A percentile compares a stretch with the other conserved stretches of the same genome.
Conservation (phyloP, 2,329 filamentous ascomycete species). For the Drechmeria coniospora region DNA sequence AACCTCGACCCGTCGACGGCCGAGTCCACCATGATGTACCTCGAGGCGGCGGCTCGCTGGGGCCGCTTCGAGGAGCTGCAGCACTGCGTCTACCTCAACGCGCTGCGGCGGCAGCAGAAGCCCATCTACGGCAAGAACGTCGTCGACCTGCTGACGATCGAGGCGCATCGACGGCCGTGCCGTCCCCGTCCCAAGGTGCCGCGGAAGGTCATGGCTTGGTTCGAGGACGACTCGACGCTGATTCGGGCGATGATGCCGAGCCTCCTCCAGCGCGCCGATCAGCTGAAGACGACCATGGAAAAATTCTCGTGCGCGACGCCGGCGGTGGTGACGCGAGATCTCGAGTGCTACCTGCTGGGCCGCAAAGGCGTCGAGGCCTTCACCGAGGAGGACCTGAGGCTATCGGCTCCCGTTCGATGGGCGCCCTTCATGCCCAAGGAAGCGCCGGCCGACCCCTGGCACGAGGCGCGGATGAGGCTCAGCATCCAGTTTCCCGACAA, state of each 20-base stretch:
- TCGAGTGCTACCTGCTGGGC: constrained; percentile 53
- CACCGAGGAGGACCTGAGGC: constrained; percentile 37
- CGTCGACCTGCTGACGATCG: constrained; percentile 58
- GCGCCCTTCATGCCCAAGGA: constrained; percentile 41
- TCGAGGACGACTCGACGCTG: constrained; percentile 51
- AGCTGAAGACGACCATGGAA: constrained; percentile 59
- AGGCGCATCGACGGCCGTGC: constrained; percentile 40
- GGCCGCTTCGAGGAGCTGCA: constrained; percentile 64
- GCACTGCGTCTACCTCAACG: constrained; percentile 66
- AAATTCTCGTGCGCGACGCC: constrained; percentile 91
- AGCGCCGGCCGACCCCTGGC: constrained; percentile 62
- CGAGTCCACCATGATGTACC: constrained; percentile 51
- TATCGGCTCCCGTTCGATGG: constrained; percentile 40
- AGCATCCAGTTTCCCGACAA: constrained; percentile 97
- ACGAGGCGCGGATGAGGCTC: constrained; percentile 79
- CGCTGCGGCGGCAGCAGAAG: constrained; percentile 60
- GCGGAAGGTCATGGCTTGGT: constrained; percentile 54
- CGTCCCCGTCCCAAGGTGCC: constrained; percentile 45
- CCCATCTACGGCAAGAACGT: constrained; percentile 71
- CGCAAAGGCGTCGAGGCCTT: constrained; percentile 41
- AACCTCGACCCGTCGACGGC: constrained; percentile 51
- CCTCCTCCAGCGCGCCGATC: constrained; percentile 54
- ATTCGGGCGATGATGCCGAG: constrained; percentile 57
- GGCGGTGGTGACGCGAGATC: constrained; percentile 66
- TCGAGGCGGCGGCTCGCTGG: constrained; percentile 58